These are phyloP conservation scores for Aspergillus campestris DNA, from an alignment of 495 filamentous ascomycete genomes.

Conservation along the genomic window DNA sequence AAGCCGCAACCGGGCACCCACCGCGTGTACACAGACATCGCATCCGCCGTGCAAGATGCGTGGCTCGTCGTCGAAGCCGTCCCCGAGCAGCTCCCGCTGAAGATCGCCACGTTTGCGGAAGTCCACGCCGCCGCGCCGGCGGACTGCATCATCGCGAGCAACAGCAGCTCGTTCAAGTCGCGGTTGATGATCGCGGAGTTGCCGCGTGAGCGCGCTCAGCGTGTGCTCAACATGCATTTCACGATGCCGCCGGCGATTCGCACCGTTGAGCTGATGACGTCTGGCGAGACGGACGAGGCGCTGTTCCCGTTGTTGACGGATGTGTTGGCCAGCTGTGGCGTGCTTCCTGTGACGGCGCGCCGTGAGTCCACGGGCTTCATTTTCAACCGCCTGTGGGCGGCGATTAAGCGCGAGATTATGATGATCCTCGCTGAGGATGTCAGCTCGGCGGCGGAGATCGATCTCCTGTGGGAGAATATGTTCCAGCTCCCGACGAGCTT, in stretches of 20 bases:
- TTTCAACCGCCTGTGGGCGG: constrained; percentile 51
- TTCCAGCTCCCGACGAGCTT: constrained; percentile 15
- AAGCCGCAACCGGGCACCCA: constrained; percentile 4
- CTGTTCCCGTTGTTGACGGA: constrained; percentile 36
- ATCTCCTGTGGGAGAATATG: constrained; percentile 28
- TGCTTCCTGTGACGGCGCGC: constrained; percentile 24
- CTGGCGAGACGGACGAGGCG: constrained; percentile 34
- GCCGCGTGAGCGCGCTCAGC: constrained; percentile 4
- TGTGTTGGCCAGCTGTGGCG: constrained; percentile 33
- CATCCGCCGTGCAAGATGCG: constrained; percentile 15
- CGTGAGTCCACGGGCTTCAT: constrained; percentile 48
- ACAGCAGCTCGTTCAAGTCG: constrained; percentile 24
- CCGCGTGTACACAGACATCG: constrained; percentile 17
- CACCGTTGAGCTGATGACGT: constrained; percentile 49
- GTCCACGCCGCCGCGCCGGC: constrained; percentile 30
- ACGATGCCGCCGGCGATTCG: constrained; percentile 41
- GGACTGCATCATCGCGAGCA: constrained; percentile 44
- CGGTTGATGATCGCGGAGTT: constrained; percentile 18
- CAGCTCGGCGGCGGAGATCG: constrained; percentile 37
- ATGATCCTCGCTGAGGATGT: constrained; percentile 44
- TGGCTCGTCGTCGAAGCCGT: constrained; percentile 45
- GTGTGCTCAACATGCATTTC: constrained; percentile 43
- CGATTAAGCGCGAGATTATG: constrained; percentile 46
- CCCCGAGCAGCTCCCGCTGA: constrained; percentile 42
- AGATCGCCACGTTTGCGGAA: constrained; percentile 35